phyloP scores from a whole-genome alignment of 768 basidiomycete genomes.

The Lactarius deliciosus region DNA sequence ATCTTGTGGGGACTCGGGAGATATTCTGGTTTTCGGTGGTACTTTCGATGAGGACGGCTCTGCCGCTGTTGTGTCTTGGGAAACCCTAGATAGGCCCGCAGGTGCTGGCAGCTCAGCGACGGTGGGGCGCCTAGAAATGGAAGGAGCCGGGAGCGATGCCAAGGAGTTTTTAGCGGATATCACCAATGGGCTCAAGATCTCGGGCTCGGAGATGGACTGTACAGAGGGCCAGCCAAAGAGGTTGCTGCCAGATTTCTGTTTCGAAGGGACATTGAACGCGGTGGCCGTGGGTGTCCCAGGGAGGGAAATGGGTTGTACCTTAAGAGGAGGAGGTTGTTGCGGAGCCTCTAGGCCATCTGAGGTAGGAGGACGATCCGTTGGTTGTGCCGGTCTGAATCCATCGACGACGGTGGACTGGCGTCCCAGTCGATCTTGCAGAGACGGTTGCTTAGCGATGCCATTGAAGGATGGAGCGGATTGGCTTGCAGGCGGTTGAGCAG shows the following conservation, averaged over 20 bases:
- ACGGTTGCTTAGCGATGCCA: conserved; percentile 4
- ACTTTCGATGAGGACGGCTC: conserved; percentile 3
- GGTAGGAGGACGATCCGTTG: background rate
- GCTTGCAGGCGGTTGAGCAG: conserved; percentile 10
- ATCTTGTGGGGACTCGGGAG: conserved; percentile 17
- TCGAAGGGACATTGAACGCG: conserved; percentile 31
- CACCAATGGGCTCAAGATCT: conserved; percentile 35
- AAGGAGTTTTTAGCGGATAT: conserved; percentile 20
- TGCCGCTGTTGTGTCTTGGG: background rate
- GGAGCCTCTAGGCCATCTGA: background rate
- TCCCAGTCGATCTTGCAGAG: background rate
- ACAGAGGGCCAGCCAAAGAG: conserved; percentile 33
- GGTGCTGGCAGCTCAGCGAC: conserved; percentile 8
- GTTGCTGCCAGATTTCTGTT: conserved; percentile 31
- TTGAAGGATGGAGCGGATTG: conserved; percentile 20
- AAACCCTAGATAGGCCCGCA: background rate
- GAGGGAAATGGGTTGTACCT: conserved; percentile 33
- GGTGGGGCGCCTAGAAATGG: conserved; percentile 17
- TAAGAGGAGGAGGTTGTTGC: conserved; percentile 31
- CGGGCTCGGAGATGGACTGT: conserved; percentile 24
- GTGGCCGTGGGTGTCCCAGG: conserved; percentile 37
- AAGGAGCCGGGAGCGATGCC: conserved; percentile 25
- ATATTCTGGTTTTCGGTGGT: background rate
- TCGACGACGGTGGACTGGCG: conserved; percentile 20
- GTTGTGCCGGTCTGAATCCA: conserved; percentile 5